phyloP scores from a whole-genome alignment of 176 grass and related monocot genomes.

The Phoenix roebelenii region DNA sequence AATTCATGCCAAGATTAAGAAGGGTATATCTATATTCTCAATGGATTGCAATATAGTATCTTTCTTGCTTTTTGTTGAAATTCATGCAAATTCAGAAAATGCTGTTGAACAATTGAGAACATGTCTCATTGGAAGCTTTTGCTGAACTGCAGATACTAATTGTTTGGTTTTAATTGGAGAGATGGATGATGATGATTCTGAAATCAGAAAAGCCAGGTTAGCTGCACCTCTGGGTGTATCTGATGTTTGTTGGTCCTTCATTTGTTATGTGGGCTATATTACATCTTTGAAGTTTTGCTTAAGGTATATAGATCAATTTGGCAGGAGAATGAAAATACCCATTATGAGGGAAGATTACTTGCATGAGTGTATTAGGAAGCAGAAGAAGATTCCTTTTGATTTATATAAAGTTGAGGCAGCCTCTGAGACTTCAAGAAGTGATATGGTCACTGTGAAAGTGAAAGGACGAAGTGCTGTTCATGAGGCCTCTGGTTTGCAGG shows the following conservation, averaged over 20 bases:
- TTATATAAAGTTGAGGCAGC: constrained; percentile 57
- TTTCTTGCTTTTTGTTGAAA: no score
- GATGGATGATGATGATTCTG: constrained; percentile 44
- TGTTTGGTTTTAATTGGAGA: constrained; percentile 71
- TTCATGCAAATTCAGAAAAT: no score
- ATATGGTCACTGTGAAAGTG: constrained; percentile 85
- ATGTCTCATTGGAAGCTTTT: neutral
- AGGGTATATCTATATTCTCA: constrained; percentile 35
- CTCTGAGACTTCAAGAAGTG: constrained; percentile 48
- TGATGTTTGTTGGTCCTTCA: constrained; percentile 6
- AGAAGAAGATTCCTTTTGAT: constrained; percentile 67
- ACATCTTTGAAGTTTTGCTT: neutral
- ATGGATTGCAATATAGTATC: neutral
- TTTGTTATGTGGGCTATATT: constrained; percentile 13
- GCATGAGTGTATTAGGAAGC: constrained; percentile 55
- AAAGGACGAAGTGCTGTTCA: constrained; percentile 95
- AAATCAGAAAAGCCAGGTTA: constrained; percentile 90
- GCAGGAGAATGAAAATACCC: constrained; percentile 87
- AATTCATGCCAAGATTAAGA: constrained; percentile 59
- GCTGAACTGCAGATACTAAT: constrained; percentile 58
- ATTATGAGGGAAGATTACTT: constrained; percentile 70
- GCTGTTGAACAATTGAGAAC: no score
- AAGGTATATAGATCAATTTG: constrained; percentile 20
- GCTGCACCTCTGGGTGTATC: neutral
- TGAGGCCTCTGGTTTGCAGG: constrained; percentile 90